phyloP scores from a whole-genome alignment of 139 green algal genomes.

The Micractinium sp. region DNA sequence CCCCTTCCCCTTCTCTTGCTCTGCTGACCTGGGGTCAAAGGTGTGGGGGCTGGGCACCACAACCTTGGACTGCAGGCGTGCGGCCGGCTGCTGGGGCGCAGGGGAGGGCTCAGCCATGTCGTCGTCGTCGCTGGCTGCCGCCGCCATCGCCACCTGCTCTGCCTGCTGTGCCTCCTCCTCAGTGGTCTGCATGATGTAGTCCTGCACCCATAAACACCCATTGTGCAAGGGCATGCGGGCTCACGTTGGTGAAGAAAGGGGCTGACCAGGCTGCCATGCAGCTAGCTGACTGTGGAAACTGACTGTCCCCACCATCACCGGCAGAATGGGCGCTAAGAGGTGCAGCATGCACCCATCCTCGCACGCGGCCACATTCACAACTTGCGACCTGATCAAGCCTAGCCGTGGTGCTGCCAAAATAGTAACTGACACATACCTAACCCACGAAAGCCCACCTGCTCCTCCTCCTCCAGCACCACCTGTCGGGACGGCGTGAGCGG shows the following conservation, averaged over 20 bases:
- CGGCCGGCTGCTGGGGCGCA: not conserved
- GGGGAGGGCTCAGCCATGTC: not conserved
- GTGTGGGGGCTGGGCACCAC: constrained; percentile 15
- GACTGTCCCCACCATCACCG: too few relatives aligned
- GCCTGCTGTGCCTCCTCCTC: not conserved
- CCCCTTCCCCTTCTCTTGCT: not conserved
- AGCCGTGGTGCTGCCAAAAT: not conserved
- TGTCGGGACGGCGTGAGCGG: constrained; percentile 22
- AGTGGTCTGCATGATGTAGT: constrained; percentile 4
- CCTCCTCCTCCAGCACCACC: constrained; percentile 35
- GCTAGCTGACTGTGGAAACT: too few relatives aligned
- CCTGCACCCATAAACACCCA: not conserved
- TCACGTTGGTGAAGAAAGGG: too few relatives aligned
- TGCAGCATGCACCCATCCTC: not conserved
- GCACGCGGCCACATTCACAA: too few relatives aligned
- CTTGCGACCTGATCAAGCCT: not conserved
- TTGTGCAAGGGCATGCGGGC: too few relatives aligned
- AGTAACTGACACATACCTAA: not conserved
- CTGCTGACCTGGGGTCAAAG: constrained; percentile 10
- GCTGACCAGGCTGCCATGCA: too few relatives aligned
- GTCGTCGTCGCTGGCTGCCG: not conserved
- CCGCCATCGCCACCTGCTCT: not conserved
- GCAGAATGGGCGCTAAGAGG: too few relatives aligned
- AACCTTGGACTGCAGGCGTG: constrained; percentile 19
- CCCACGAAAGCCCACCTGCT: not conserved